These are phyloP conservation scores for Leccinum pachyderme DNA, from an alignment of 1,284 basidiomycete species.

Conservation along the genomic window DNA sequence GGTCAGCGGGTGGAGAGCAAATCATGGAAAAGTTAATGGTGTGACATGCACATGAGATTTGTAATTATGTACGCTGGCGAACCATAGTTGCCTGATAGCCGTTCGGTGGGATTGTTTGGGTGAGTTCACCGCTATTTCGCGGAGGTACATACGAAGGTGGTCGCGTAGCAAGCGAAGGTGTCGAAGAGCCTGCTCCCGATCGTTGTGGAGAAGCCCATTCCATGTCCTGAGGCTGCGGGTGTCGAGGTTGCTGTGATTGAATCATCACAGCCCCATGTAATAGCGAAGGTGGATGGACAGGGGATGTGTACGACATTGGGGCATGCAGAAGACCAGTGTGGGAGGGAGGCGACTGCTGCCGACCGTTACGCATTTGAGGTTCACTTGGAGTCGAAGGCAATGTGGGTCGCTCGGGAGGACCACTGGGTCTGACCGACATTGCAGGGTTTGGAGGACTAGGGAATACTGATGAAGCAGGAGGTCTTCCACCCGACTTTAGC, in stretches of 20 bases:
- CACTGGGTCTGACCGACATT: conserved; percentile 25
- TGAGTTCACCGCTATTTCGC: conserved; percentile 47
- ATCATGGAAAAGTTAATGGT: conserved; percentile 21
- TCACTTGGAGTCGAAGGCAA: conserved; percentile 40
- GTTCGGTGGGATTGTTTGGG: conserved; percentile 43
- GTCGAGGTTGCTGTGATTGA: conserved; percentile 39
- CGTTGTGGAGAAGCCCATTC: conserved; percentile 52
- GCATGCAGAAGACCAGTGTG: conserved; percentile 40
- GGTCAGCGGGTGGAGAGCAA: conserved; percentile 30
- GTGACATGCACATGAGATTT: conserved; percentile 1
- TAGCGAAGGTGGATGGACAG: conserved; percentile 39
- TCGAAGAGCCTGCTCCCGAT: conserved; percentile 38
- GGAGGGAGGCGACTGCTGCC: conserved; percentile 42
- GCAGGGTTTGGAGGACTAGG: conserved; percentile 29
- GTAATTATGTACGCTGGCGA: conserved; percentile 48
- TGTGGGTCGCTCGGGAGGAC: conserved; percentile 36
- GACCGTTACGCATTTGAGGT: conserved; percentile 41
- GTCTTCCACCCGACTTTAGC: conserved; percentile 45
- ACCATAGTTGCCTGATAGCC: conserved; percentile 46
- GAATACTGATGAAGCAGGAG: conserved; percentile 37
- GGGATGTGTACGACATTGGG: conserved; percentile 43
- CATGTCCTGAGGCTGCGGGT: conserved; percentile 41
- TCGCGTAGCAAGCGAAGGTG: conserved; percentile 46
- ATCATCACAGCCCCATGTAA: conserved; percentile 43
- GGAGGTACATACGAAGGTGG: conserved; percentile 56